phyloP scores from a whole-genome alignment of 768 basidiomycete genomes.

The Amanita polypyramis region DNA sequence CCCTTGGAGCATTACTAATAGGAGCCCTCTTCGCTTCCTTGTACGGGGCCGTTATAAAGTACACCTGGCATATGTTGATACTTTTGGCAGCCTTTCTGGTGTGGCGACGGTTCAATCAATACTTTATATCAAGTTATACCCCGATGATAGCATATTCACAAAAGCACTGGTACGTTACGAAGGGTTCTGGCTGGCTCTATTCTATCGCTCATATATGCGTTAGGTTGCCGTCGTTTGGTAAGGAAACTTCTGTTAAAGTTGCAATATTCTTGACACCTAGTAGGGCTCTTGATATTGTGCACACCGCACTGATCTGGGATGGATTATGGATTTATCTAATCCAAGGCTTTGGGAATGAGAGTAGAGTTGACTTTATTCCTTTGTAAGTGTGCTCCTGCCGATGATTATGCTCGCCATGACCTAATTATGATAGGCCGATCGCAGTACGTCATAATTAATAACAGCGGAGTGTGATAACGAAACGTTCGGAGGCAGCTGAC shows the following conservation, averaged over 20 bases:
- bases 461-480: background rate
- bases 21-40: slow-evolving; percentile 26
- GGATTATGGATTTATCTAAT: slow-evolving; percentile 20
- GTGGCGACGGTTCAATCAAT: slow-evolving; percentile 19
- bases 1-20: slow-evolving; percentile 28
- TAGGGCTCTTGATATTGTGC: slow-evolving; percentile 17
- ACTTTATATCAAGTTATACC: slow-evolving; percentile 13
- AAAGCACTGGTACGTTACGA: slow-evolving; percentile 10
- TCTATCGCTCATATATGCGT: background rate
- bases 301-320: slow-evolving; percentile 16
- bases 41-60: slow-evolving; percentile 11
- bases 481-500: slow-evolving; percentile 12
- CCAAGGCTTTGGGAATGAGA: slow-evolving; percentile 10
- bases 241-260: background rate
- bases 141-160: slow-evolving; percentile 1
- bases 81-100: slow-evolving; percentile 18
- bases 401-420: background rate
- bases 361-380: slow-evolving; percentile 14
- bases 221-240: slow-evolving; percentile 5
- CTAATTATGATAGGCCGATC: background rate
- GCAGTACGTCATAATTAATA: background rate
- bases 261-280: background rate
- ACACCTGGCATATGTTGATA: background rate
- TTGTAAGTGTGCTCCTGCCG: slow-evolving; percentile 11
- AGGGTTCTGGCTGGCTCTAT: background rate